Evolutionary conservation across 139 green algal species (phyloP).

Genomic region (Microglena sp.): DNA sequence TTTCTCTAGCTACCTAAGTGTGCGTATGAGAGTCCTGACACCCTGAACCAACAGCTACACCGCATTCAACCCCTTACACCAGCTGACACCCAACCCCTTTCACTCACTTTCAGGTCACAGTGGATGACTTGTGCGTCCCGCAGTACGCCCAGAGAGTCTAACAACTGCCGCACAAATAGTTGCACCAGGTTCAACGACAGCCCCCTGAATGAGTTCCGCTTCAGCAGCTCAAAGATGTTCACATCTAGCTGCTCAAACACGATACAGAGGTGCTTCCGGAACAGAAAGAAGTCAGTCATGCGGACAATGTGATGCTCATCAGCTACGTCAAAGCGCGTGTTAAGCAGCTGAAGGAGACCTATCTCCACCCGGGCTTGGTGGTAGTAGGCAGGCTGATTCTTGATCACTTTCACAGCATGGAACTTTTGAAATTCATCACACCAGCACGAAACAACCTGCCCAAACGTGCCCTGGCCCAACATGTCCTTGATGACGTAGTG

Average conservation of each 20-base stretch:
- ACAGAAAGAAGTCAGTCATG: slow-evolving; percentile 87
- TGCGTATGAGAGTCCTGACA: too few species aligned
- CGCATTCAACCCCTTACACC: neutral
- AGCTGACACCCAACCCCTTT: neutral
- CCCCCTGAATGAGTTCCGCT: slow-evolving; percentile 81
- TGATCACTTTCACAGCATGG: slow-evolving; percentile 27
- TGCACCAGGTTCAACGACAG: slow-evolving; percentile 82
- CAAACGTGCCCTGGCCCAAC: slow-evolving; percentile 91
- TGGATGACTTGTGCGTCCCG: slow-evolving; percentile 84
- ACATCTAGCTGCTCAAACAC: slow-evolving; percentile 93
- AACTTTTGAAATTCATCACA: slow-evolving; percentile 32
- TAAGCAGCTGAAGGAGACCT: slow-evolving; percentile 88
- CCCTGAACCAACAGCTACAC: neutral
- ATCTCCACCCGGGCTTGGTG: slow-evolving; percentile 71
- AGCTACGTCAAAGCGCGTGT: slow-evolving; percentile 64
- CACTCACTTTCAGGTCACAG: slow-evolving; percentile 85
- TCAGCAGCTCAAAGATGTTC: slow-evolving; percentile 97
- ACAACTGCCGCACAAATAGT: slow-evolving; percentile 63
- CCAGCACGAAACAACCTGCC: slow-evolving; percentile 79
- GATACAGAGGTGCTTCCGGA: slow-evolving; percentile 88
- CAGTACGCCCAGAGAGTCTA: slow-evolving; percentile 77
- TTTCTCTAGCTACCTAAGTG: too few species aligned
- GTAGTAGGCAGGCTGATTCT: slow-evolving; percentile 70
- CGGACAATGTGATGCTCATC: slow-evolving; percentile 87
- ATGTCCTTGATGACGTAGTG: slow-evolving; percentile 29